These are phyloP conservation scores for Candida gigantensis DNA, from an alignment of 1,139 yeast genomes.

Conservation along the genomic window DNA sequence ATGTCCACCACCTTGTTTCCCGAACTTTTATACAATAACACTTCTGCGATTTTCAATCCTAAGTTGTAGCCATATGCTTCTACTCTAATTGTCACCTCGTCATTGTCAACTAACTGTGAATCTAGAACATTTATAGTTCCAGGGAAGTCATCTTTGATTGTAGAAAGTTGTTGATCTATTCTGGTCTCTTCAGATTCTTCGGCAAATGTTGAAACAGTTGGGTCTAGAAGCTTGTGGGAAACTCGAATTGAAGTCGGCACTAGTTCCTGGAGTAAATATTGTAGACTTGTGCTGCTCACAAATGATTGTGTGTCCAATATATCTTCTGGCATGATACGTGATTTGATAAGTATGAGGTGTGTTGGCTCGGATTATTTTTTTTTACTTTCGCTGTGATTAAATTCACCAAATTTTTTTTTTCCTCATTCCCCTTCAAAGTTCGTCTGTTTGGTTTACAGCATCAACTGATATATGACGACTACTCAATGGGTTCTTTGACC, in stretches of 20 bases:
- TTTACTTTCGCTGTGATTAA: no score
- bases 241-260: constrained; percentile 71
- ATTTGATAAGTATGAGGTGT: neutral
- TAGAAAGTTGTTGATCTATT: constrained; percentile 26
- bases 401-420: neutral
- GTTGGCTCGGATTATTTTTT: no score
- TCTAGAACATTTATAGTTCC: constrained; percentile 47
- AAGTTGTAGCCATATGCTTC: constrained; percentile 73
- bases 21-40: constrained; percentile 57
- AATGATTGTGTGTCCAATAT: constrained; percentile 24
- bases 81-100: constrained; percentile 60
- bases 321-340: constrained; percentile 17
- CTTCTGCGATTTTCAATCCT: constrained; percentile 74
- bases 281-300: constrained; percentile 54
- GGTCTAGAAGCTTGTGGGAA: constrained; percentile 25
- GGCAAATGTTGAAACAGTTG: constrained; percentile 10
- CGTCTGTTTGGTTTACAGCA: no score
- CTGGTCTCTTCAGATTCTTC: constrained; percentile 17
- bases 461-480: no score
- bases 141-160: constrained; percentile 30
- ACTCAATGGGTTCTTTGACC: no score
- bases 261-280: constrained; percentile 69
- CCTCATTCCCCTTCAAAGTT: no score
- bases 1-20: constrained; percentile 56
- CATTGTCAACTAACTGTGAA: constrained; percentile 36